Evolutionary conservation across 495 filamentous ascomycete genomes (phyloP).

Genomic region (Immersiella caudata): DNA sequence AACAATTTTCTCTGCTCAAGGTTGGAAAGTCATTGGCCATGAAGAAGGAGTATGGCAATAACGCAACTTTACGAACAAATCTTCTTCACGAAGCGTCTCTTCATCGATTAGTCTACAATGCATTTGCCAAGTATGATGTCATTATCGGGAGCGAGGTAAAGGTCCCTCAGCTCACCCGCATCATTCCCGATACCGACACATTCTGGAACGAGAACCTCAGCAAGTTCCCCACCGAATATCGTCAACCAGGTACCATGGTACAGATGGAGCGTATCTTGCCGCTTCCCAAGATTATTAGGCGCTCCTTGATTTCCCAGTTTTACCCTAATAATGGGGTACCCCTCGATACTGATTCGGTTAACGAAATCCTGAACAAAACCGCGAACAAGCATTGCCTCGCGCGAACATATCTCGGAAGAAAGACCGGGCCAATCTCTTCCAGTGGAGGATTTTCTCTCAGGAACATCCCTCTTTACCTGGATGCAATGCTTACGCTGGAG

Average conservation of each 20-base stretch:
- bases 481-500: slow-evolving; percentile 19
- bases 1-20: slow-evolving; percentile 10
- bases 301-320: slow-evolving; percentile 23
- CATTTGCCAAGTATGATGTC: slow-evolving; percentile 17
- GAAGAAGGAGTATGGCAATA: slow-evolving; percentile 9
- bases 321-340: slow-evolving; percentile 25
- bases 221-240: slow-evolving; percentile 25
- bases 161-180: slow-evolving; percentile 19
- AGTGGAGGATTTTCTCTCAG: slow-evolving; percentile 22
- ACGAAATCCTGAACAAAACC: slow-evolving; percentile 25
- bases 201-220: slow-evolving; percentile 20
- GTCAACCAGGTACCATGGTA: slow-evolving; percentile 17
- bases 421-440: slow-evolving; percentile 12
- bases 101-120: slow-evolving; percentile 14
- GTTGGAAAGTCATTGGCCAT: slow-evolving; percentile 10
- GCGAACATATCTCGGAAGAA: slow-evolving; percentile 20
- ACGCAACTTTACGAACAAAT: slow-evolving; percentile 16
- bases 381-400: slow-evolving; percentile 35
- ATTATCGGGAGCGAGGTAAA: slow-evolving; percentile 25
- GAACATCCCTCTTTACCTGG: slow-evolving; percentile 34
- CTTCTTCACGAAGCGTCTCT: slow-evolving; percentile 18
- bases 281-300: slow-evolving; percentile 27
- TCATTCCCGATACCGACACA: slow-evolving; percentile 12
- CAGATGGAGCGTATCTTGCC: slow-evolving; percentile 36
- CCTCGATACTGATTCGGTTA: slow-evolving; percentile 11